Evolutionary conservation across 2,329 filamentous ascomycete genomes (phyloP), one percentile per base, ranked within the genome.

Genomic region (Apiospora kogelbergensis): DNA sequence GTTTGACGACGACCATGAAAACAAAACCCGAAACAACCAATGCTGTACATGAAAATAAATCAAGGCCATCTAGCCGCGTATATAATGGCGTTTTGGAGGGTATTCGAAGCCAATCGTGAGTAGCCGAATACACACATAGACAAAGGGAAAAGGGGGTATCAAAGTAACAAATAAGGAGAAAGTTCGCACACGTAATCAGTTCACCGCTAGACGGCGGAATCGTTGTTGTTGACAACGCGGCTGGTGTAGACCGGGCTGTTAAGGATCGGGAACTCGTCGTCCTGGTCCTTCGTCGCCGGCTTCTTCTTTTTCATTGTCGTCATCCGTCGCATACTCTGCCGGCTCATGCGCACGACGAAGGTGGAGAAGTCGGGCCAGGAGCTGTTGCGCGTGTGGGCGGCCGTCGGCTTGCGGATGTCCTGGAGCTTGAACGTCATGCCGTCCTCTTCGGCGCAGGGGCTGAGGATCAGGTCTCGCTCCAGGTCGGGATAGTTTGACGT

Each of bases 381-480:
- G 53, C 53, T 37, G 53, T 60, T 37, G 17, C 53, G 53, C 26
- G 53, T 60, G 30, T 37, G 53, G 53, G 30, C 53, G 30, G 30
- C 7, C 30, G 30, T n/a, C 17, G 53, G 53, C 53, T 37, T 33
- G 17, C 17, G 13, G 26, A 60, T 37, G 15, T 67, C 44, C 33
- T 30, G 33, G 24, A 67, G 45, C 63, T 44, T 65, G 24, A 65
- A 65, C 53, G 53, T 60, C 30, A 60, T 37, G 17, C 53, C 30
- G 30, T 60, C 53, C 9, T 60, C 30, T 10, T 60, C 53, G 9
- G 9, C 6, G 53, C 53, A 60, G 17, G 53, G 53, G 9, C 53
- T 60, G 30, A 60, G 53, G 26, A 30, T n/a, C 17, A 17, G 9
- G 30, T 60, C 48, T 3, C 40, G 40, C 26, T 57, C 53, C 53